Conservation (phyloP, 805 yeast species). For the Tetrapisispora phaffii region DNA sequence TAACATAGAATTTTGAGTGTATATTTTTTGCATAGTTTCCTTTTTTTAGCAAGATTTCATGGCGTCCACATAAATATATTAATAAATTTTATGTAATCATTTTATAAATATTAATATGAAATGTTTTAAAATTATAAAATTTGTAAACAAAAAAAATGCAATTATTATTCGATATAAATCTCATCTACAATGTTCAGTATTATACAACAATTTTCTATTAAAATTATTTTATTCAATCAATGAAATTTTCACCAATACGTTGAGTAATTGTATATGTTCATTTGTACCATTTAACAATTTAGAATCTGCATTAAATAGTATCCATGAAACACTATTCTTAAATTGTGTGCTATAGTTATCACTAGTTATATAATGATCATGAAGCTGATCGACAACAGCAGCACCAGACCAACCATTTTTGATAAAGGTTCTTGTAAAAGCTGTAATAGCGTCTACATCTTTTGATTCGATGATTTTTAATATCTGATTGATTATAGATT, state of each 20-base stretch:
- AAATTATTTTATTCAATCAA: slow-evolving; percentile 11
- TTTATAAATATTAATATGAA: neutral
- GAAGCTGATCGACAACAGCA: slow-evolving; percentile 61
- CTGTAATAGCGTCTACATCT: slow-evolving; percentile 29
- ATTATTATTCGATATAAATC: neutral
- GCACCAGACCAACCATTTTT: slow-evolving; percentile 73
- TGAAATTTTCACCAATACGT: slow-evolving; percentile 48
- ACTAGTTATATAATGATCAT: slow-evolving; percentile 51
- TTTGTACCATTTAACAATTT: slow-evolving; percentile 77
- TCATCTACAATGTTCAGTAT: too few species aligned
- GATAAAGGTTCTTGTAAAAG: slow-evolving; percentile 37
- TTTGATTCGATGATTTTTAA: slow-evolving; percentile 30
- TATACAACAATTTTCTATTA: too few species aligned
- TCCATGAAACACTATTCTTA: slow-evolving; percentile 55
- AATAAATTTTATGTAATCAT: neutral
- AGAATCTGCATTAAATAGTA: slow-evolving; percentile 66
- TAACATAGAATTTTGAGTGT: neutral
- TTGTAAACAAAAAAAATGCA: neutral
- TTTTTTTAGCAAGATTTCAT: neutral
- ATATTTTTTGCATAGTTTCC: neutral
- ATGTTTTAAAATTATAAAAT: too few species aligned
- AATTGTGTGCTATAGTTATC: slow-evolving; percentile 40
- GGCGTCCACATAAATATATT: neutral
- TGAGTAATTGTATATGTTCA: slow-evolving; percentile 74
- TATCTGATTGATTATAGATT: slow-evolving; percentile 35